Base-by-base conservation (phyloP, 2,329 filamentous ascomycete species). In the Scytalidium lignicola region DNA sequence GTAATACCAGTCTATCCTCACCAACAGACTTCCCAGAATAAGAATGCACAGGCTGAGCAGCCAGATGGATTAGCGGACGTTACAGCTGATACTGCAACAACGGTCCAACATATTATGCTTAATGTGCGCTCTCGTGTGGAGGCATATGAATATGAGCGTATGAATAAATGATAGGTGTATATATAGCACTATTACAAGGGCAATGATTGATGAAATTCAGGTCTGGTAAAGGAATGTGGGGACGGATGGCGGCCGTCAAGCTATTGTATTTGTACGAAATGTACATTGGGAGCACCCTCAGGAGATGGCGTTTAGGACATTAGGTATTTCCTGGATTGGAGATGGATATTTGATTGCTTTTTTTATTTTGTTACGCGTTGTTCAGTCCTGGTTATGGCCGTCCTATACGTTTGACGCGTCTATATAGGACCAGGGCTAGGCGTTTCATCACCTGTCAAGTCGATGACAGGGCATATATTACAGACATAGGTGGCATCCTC, bases 41-140 rank as follows among this genome's bases (percentile, higher is more conserved):
- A 8, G 10, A 17, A 17, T 13, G 15, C 43, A 23, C 44, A 49
- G 46, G 26, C 18, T 19, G 26, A 42, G 23, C 43, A 54, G 19
- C 21, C 50, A 18, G 28, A 56, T n/a, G 56, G 60, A 21, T 57
- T 60, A n/a, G 58, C 62, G 10, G 62, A 65, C 51, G 60, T 65
- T 2, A 62, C 63, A 8, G 55, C 53, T 26, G 62, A 65, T 44
- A 62, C 61, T 1, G 58, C 58, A 3, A 43, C 72, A 21, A 67
- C 79, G 39, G 70, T 80, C 41, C 74, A 79, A 59, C 71, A 70
- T 52, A 74, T 80, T 68, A 73, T 80, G 69, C 59, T 62, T 41
- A 77, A 78, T 53, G 63, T 80, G 13, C 70, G 71, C 15, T 37
- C 32, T 17, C 32, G 32, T 13, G 32, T 37, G 32, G 32, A 37